Conservation (phyloP, 2,329 filamentous ascomycete species). For the Aspergillus pseudotamarii region DNA sequence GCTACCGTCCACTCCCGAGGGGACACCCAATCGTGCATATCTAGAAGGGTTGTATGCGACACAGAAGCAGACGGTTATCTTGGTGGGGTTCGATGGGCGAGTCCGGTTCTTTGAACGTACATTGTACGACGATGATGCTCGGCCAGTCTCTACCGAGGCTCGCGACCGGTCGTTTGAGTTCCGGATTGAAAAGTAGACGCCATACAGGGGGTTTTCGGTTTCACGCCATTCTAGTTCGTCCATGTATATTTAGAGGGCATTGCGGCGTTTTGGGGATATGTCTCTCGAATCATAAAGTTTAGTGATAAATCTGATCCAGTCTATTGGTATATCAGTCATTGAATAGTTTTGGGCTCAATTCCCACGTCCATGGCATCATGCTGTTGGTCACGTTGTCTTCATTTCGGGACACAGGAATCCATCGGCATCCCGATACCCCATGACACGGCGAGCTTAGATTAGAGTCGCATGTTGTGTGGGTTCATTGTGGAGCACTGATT, state of each 20-base stretch:
- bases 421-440: neutral
- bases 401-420: neutral
- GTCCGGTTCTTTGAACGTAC: constrained; percentile 63
- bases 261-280: neutral
- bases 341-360: neutral
- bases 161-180: constrained; percentile 15
- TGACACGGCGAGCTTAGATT: neutral
- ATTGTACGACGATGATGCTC: constrained; percentile 54
- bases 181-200: neutral
- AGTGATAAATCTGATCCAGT: neutral
- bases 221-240: neutral
- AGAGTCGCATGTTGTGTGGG: constrained; percentile 2
- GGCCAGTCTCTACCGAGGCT: neutral
- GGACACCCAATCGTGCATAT: constrained; percentile 31
- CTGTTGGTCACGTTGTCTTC: neutral
- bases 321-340: neutral
- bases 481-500: neutral
- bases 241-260: neutral
- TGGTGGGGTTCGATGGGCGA: constrained; percentile 55
- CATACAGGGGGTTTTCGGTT: neutral
- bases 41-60: constrained; percentile 59
- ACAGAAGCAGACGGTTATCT: constrained; percentile 62
- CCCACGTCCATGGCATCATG: neutral
- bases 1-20: constrained; percentile 9
- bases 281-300: neutral